Evolutionary conservation across 148 eudicot species (phyloP).

Genomic region (Arctostaphylos glauca): DNA sequence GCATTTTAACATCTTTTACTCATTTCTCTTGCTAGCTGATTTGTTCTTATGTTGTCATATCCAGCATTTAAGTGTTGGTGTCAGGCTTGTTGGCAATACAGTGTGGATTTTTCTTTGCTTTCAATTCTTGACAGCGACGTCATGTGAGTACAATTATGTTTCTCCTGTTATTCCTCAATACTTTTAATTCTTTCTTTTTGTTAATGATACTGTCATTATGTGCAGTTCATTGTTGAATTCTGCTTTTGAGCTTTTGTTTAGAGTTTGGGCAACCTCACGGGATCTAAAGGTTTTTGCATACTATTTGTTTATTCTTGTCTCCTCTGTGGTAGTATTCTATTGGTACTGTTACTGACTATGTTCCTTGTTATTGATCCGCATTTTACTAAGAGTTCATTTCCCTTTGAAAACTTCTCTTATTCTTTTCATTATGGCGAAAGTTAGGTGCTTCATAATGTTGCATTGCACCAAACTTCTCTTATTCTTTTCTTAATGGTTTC

Average conservation of each 20-base stretch:
- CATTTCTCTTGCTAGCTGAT: background rate
- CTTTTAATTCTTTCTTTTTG: constrained; percentile 12
- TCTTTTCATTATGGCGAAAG: background rate
- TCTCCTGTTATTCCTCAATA: constrained; percentile 14
- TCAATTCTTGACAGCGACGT: constrained; percentile 80
- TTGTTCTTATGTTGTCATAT: constrained; percentile 12
- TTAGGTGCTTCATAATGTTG: background rate
- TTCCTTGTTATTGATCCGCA: background rate
- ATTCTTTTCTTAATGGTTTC: background rate
- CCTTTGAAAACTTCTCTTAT: background rate
- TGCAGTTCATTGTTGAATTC: constrained; percentile 91
- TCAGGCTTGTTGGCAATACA: constrained; percentile 80
- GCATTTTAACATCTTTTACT: background rate
- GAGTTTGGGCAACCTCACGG: constrained; percentile 90
- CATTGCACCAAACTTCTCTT: background rate
- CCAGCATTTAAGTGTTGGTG: constrained; percentile 99
- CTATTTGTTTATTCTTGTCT: constrained; percentile 7
- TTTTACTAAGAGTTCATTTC: background rate
- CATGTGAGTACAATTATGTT: constrained; percentile 53
- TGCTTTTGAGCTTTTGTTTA: constrained; percentile 88
- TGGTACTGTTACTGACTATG: background rate
- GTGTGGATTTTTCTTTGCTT: constrained; percentile 62
- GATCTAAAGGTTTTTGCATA: constrained; percentile 68
- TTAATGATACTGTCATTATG: constrained; percentile 22
- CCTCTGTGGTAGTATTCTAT: background rate